Evolutionary conservation across 1,139 yeast species (phyloP).

Genomic region (Saccharomyces hybrid): DNA sequence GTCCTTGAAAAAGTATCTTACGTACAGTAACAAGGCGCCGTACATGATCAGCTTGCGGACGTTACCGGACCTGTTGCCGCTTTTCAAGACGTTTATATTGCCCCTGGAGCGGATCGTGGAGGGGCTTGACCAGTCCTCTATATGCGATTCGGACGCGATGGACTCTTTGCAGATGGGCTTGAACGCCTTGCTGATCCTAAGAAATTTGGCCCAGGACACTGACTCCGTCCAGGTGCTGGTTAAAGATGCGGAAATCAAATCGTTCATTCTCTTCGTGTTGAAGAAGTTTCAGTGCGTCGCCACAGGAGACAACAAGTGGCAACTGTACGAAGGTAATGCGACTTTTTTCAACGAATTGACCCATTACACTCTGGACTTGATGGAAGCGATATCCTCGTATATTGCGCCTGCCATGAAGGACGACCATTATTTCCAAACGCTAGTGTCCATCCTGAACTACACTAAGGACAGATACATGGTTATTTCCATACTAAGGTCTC

Average conservation of each 20-base stretch:
- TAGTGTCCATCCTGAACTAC: slow-evolving; percentile 40
- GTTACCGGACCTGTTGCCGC: slow-evolving; percentile 23
- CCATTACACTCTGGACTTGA: slow-evolving; percentile 65
- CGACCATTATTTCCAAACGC: slow-evolving; percentile 51
- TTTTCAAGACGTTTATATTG: slow-evolving; percentile 21
- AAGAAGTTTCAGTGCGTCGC: slow-evolving; percentile 16
- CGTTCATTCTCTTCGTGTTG: slow-evolving; percentile 31
- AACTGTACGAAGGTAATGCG: slow-evolving; percentile 22
- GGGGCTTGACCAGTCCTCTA: slow-evolving; percentile 22
- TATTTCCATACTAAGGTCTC: slow-evolving; percentile 46
- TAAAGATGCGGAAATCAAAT: slow-evolving; percentile 43
- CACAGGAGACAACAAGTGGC: slow-evolving; percentile 11
- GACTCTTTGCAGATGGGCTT: slow-evolving; percentile 27
- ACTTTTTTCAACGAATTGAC: slow-evolving; percentile 51
- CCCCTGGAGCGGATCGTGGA: slow-evolving; percentile 21
- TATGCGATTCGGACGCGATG: slow-evolving; percentile 13
- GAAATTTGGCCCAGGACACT: slow-evolving; percentile 79
- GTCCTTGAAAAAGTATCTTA: slow-evolving; percentile 40
- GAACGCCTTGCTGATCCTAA: slow-evolving; percentile 43
- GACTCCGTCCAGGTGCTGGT: slow-evolving; percentile 77
- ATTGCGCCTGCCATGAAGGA: slow-evolving; percentile 63
- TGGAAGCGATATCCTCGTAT: slow-evolving; percentile 80
- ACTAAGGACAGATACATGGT: slow-evolving; percentile 51
- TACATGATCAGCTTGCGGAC: slow-evolving; percentile 29
- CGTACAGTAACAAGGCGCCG: slow-evolving; percentile 32